Evolutionary conservation across 805 yeast genomes (phyloP), one percentile per base, ranked within the genome.

Genomic region (Metschnikowia orientalis): DNA sequence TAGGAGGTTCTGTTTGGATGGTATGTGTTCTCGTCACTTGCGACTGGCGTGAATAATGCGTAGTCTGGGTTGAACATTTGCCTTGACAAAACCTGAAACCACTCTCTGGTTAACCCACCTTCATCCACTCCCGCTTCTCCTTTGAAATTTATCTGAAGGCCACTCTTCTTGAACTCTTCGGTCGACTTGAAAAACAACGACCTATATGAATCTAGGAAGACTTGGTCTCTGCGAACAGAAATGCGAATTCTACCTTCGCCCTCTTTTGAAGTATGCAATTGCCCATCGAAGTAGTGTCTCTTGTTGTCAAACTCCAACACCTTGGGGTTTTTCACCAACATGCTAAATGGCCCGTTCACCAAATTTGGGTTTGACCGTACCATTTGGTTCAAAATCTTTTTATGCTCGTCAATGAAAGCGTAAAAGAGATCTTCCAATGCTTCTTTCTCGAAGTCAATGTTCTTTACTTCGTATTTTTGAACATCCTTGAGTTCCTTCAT

Each of bases 41-140:
- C 84, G 26, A 88, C 95, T 0, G 97, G 95, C 1, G 82, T 69
- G 54, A 90, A 92, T 41, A 92, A 63, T 0, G 95, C 97, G 61
- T 88, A 88, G 50, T 87, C 95, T 0, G 97, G 94, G 54, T 90
- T 88, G 62, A 92, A 87, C 86, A 92, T 89, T 55, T 90, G 97
- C 41, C 96, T 71, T 0, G 96, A 79, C 28, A 92, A 60, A 4
- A 89, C 95, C 54, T 89, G 97, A 51, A 81, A 89, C 98, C 98
- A 92, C 56, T 92, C 99, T 51, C 99, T 71, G 0, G 97, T 85
- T 10, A 92, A 80, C 24, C 99, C 99, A 46, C 99, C 99, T 3
- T 95, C 98, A 67, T 92, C 99, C 30, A 92, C 85, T 46, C 97
- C 99, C 34, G 82, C 82, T 57, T 92, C 99, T 1, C 95, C 95